Percentiles rank a stretch among this genome's conserved stretches.
phyloP scores from a whole-genome alignment of 139 green algal genomes.

The Tetraselmis striata region DNA sequence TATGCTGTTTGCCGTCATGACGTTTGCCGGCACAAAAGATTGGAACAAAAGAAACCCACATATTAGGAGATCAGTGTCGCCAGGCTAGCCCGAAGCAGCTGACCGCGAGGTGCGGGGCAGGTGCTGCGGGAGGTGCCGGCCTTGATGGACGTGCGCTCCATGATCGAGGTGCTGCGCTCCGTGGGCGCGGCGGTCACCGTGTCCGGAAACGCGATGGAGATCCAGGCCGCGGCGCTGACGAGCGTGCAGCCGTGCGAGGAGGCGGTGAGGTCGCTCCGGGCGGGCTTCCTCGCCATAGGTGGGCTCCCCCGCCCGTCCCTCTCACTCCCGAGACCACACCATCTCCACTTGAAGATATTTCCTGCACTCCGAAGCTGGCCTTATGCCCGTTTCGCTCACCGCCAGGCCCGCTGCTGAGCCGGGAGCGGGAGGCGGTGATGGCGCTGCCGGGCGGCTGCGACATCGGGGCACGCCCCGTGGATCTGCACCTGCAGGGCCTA shows the following conservation, averaged over 20 bases:
- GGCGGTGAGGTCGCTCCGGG: slow-evolving; percentile 29
- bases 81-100: no score
- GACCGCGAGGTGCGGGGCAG: not conserved
- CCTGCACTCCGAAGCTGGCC: no score
- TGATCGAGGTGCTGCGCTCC: not conserved
- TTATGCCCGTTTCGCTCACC: no score
- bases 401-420: not conserved
- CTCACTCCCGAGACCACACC: not conserved
- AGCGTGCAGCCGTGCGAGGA: slow-evolving; percentile 23
- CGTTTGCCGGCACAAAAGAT: no score
- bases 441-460: slow-evolving; percentile 48
- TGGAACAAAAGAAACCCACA: no score
- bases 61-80: no score
- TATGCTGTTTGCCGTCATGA: no score
- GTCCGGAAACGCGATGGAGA: not conserved
- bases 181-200: not conserved
- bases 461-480: slow-evolving; percentile 45
- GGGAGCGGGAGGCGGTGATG: slow-evolving; percentile 9
- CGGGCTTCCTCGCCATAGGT: slow-evolving; percentile 48
- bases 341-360: no score
- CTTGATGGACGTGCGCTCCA: not conserved
- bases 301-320: not conserved
- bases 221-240: slow-evolving; percentile 10
- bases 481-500: slow-evolving; percentile 40
- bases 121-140: slow-evolving; percentile 22